Base-by-base conservation (phyloP, 202 grass and related monocot species). In the Zizania palustris region DNA sequence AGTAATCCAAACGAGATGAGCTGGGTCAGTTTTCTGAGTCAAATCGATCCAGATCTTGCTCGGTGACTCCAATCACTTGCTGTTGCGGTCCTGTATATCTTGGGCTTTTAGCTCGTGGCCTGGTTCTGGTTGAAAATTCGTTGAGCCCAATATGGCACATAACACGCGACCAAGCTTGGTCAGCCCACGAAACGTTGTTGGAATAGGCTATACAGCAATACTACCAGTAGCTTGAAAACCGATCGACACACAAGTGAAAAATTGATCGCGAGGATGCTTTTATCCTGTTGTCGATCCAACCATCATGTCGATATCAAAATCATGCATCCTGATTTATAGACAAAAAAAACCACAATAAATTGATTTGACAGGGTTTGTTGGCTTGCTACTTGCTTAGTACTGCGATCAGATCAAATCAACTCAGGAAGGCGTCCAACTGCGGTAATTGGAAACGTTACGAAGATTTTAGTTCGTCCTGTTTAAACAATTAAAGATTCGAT, bases 321-420 rank as follows among this genome's bases (percentile, higher is more conserved):
- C 65, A 63, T 0, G n/a, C 33, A 21, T 19, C 34, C 18, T 33
- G 66, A n/a, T 21, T 43, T n/a, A 61, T 65, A 60, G 45, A 18
- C 9, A 60, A 64, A 18, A 28, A 28, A 28, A 0, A 2, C 14
- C 13, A 5, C 41, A 48, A 80, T 72, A 58, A 58, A 73, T 44
- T 53, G 72, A 82, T 82, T 59, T 67, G 70, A 48, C 44, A 8
- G 49, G 37, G 14, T 56, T 64, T 6, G 48, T 45, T 65, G 46
- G 58, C 49, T 28, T 28, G 28, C 28, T 28, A 45, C 49, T 28
- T 28, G 28, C 28, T 28, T 28, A 28, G 28, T 28, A 28, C 28
- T 28, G 28, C 14, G 0, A 63, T 73, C 21, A 43, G 28, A 74
- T 39, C 16, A 45, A 13, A 45, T 65, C 42, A 40, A 15, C 42